Base-by-base conservation (phyloP, 2,329 filamentous ascomycete species). In the Paramyrothecium roridum region DNA sequence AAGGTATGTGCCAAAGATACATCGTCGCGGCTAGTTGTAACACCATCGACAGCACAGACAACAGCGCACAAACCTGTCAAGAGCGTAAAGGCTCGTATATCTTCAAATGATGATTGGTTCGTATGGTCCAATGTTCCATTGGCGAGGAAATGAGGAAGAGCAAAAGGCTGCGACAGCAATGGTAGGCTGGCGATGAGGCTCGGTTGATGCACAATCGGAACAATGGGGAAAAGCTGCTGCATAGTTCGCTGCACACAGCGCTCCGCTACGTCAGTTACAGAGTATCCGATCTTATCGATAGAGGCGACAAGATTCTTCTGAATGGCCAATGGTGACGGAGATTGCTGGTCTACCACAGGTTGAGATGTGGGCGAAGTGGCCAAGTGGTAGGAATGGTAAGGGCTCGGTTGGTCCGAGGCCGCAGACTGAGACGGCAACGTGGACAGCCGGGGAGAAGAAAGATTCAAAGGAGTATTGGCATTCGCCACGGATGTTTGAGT, bases 161-260 rank as follows among this genome's bases (percentile, higher is more conserved):
- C 26, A 10, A 21, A 57, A 59, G 10, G 33, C 54, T 26, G 51
- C 19, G 52, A 11, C 3, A 59, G 19, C 3, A 57, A 45, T 2
- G 19, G 48, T 11, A 26, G 19, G 1, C 48, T 17, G 4, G 20
- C 26, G 8, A 47, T 52, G 3, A 48, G 50, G 1, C 53, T 34
- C 0, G 34, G 19, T 20, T 23, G 52, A 26, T 59, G 49, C 3
- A 56, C 19, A 10, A 54, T 34, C 2, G 40, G 57, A 4, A 49
- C 33, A 1, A 53, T 43, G 6, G 53, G 54, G 30, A 58, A 58
- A 3, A 20, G 46, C 22, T 21, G 50, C 3, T 50, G 8, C 47
- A 56, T 50, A 23, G 22, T 51, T 6, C n/a, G 52, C 21, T 57
- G 37, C 12, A 59, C 47, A 23, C 40, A 54, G n/a, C 52, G n/a